These are phyloP conservation scores for Solanum chiquidenum DNA, from an alignment of 257 asterid genomes.

Conservation along the genomic window DNA sequence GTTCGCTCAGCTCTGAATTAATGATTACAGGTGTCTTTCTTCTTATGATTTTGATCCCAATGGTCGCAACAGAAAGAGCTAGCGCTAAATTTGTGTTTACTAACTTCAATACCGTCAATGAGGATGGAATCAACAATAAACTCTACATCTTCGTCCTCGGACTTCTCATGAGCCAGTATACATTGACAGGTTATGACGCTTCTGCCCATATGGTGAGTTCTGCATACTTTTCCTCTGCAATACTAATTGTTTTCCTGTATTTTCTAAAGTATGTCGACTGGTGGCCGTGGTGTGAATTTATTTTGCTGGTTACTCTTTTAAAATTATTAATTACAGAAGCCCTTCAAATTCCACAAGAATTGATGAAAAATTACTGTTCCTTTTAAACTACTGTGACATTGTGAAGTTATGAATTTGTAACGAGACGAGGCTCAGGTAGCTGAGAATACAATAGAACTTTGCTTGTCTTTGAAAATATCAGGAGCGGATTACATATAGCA, in stretches of 20 bases:
- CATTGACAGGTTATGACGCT: constrained; percentile 85
- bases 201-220: constrained; percentile 94
- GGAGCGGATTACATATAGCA: background rate
- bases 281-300: background rate
- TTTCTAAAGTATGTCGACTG: background rate
- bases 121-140: constrained; percentile 49
- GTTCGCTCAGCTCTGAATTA: background rate
- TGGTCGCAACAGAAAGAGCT: constrained; percentile 72
- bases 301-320: background rate
- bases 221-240: background rate
- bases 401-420: background rate
- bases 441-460: background rate
- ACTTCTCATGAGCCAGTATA: constrained; percentile 94
- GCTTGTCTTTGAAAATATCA: background rate
- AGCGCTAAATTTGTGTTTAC: constrained; percentile 77
- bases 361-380: background rate
- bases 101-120: constrained; percentile 70
- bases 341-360: background rate
- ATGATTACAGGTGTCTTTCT: constrained; percentile 67
- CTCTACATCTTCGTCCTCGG: constrained; percentile 76
- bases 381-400: background rate
- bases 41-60: constrained; percentile 79
- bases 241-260: background rate
- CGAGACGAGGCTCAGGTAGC: background rate
- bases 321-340: background rate